Evolutionary conservation across 2,329 filamentous ascomycete species (phyloP), one percentile per base, ranked within the genome.

Genomic region (Pseudogymnoascus sp.): DNA sequence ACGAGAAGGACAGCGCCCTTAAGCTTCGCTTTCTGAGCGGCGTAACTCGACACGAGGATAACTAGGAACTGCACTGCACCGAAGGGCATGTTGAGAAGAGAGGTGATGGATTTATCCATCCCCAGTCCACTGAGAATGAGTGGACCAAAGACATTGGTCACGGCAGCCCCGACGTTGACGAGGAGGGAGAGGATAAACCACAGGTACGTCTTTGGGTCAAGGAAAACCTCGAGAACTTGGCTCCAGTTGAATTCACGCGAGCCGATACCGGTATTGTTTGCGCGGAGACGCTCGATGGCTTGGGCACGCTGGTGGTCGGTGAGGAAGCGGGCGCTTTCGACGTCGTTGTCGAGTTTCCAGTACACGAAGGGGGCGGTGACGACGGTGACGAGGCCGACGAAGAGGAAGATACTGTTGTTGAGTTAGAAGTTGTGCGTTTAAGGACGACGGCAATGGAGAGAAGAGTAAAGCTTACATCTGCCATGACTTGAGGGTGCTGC

Each of bases 201-300:
- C 3, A 88, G 76, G 67, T 82, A 82, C 0, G 77, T 80, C 70
- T 82, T 82, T 14, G 76, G 73, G 60, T 83, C 80, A 0, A 77
- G 61, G 2, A 76, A 66, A 0, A 75, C 71, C 62, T 83, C 79
- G 14, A 80, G 76, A 1, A 88, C 75, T 64, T 94, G 90, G 20
- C 81, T 78, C 74, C 80, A 77, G 64, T 88, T 88, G 73, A 87
- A 89, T 64, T 88, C 80, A 65, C 85, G 84, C 63, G 84, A 88
- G 1, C 86, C 87, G 14, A 89, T 85, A 0, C 89, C 89, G 63
- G 89, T 89, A 70, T 90, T 84, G 67, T 93, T 93, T 20, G 84
- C 78, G 0, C 88, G 79, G 5, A 93, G 82, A 0, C 89, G 80
- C 64, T 90, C 89, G 25, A 91, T 76, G 0, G 86, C 87, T 41